Percentiles rank a stretch among this genome's conserved stretches.
These are phyloP conservation scores for Aspergillus viridinutans DNA, from an alignment of 2,329 filamentous ascomycete species.

Conservation along the genomic window DNA sequence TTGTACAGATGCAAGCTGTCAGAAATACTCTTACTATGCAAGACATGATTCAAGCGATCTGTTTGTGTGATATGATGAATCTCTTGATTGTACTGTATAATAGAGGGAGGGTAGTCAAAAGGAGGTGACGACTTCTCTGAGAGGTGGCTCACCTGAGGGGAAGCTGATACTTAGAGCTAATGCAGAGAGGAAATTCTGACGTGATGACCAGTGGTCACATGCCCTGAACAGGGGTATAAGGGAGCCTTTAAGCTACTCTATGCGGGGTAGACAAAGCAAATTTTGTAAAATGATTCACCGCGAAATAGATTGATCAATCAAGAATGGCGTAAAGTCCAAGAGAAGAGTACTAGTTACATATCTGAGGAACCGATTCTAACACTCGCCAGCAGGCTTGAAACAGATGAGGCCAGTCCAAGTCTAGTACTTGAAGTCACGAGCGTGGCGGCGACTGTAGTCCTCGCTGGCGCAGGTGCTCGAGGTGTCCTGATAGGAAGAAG, in stretches of 20 bases:
- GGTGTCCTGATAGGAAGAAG: not conserved
- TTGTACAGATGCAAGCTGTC: not conserved
- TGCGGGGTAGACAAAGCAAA: no score
- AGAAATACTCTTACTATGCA: constrained; percentile 1
- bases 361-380: not conserved
- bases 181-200: not conserved
- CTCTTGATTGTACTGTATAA: constrained; percentile 1
- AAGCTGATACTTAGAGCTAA: constrained; percentile 2
- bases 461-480: not conserved
- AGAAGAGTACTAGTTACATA: not conserved
- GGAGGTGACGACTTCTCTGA: not conserved
- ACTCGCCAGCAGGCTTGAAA: not conserved
- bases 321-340: not conserved
- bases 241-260: constrained; percentile 1
- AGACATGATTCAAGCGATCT: constrained; percentile 2
- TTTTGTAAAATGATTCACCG: not conserved
- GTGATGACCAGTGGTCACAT: constrained; percentile 1
- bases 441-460: not conserved
- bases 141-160: not conserved
- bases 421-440: not conserved
- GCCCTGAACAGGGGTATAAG: constrained; percentile 3
- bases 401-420: not conserved
- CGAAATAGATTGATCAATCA: not conserved
- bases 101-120: not conserved
- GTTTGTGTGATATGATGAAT: constrained; percentile 1